Evolutionary conservation across 2,329 filamentous ascomycete genomes (phyloP), one percentile per base, ranked within the genome.

Genomic region (Metarhizium robertsii): DNA sequence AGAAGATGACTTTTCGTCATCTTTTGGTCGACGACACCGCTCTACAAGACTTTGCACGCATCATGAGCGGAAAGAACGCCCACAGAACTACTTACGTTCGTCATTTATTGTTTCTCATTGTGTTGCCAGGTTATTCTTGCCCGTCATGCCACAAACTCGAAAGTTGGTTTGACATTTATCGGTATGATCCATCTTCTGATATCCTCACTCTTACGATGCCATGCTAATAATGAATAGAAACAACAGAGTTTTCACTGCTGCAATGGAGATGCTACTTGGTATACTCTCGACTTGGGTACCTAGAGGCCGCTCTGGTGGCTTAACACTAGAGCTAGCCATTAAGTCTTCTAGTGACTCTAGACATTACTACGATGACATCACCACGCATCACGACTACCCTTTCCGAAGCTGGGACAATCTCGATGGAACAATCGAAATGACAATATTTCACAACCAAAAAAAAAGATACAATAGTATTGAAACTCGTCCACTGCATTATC

Each of bases 81-180:
- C 42, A 2, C 43, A 53, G 52, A 53, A 53, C 40, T 6, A 29
- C n/a, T 2, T 13, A 53, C 42, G 38, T 53, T 53, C 40, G 52
- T 32, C 47, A 55, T 50, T 43, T 55, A 29, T 50, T 43, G 5
- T 50, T 55, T 42, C 53, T 55, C 20, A 43, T 55, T 45, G 53
- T 50, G 47, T 30, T 55, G 18, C 53, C 53, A 51, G 46, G 53
- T 29, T 55, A 55, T 55, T 43, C 53, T 55, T 55, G 53, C 46
- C 53, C 47, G 18, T 50, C 53, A 51, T 55, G 53, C 18, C 36
- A 55, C 46, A 51, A 55, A 51, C 53, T 43, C 34, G 53, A 55
- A 55, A 50, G 13, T 55, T 51, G 53, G 53, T 55, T 55, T 43
- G 53, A 55, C n/a, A 51, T 55, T 1, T 51, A 55, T 55, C 53